Evolutionary conservation across 768 basidiomycete genomes (phyloP), one percentile per base, ranked within the genome.

Genomic region (Ephemerocybe angulata): DNA sequence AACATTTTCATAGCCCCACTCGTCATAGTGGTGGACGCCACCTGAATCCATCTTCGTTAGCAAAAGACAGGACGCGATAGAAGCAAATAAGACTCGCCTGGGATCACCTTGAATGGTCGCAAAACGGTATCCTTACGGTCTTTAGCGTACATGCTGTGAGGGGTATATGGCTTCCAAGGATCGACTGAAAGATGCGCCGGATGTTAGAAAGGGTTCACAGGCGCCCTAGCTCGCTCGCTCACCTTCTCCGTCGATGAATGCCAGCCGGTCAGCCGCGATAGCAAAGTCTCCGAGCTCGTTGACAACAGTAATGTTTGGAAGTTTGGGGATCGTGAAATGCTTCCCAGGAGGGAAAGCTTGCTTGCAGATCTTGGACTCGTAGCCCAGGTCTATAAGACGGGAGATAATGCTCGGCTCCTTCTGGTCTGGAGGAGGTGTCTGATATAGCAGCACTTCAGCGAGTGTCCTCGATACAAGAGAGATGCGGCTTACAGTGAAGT

Each of bases 221-320:
- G 31, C 31, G 21, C 15, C 27, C 35, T 30, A 11, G 15, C 27
- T 27, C 24, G 50, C 29, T 33, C 1, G 62, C 71, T 7, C 44
- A 87, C 88, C 80, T 79, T 90, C 87, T 8, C 90, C 90, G 61
- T 93, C 90, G 54, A 98, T 89, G 62, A 96, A 84, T 0, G 93
- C 94, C 57, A 98, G 71, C 57, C 87, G 76, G 68, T 94, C 89
- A 13, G 82, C 84, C 17, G 85, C 84, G 52, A 96, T 85, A 49
- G 77, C 82, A 68, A 88, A 98, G 65, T 87, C 88, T n/a, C 94
- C 94, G 3, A 96, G 72, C 3, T 66, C 71, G 61, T 98, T 98
- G 47, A 98, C 92, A 1, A 79, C 82, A 0, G 85, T 87, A 50
- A 96, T 76, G 62, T 95, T 91, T 0, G 94, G 94, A 61, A 83